Base-by-base conservation (phyloP, 2,329 filamentous ascomycete genomes). In the Nothomitra cinnamomea region DNA sequence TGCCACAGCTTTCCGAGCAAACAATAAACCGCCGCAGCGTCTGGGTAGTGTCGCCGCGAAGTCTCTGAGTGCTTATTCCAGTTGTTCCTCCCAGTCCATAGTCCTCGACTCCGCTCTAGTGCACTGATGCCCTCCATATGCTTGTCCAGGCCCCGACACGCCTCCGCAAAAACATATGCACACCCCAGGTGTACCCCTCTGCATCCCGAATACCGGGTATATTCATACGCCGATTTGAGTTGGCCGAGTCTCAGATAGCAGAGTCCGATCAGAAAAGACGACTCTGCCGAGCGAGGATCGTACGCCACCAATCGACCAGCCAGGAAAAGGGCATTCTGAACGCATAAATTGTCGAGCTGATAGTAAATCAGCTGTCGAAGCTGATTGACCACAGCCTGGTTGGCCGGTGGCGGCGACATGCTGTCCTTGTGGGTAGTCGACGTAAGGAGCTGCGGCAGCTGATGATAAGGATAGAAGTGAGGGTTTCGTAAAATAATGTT, bases 271-370 rank as follows among this genome's bases (percentile, higher is more conserved):
- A 98, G 78, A 65, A 94, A 89, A 47, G 80, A 75, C 28, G 87
- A 82, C 67, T 98, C 92, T 55, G 78, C 75, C 19, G 82, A 85
- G 61, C 85, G 81, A 22, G 84, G 79, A 61, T 96, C 90, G 61
- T 90, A 85, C 51, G 87, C 89, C 57, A 81, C 77, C 19, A 95
- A 78, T 58, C 92, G 81, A 63, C 90, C 87, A 56, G 92, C 85
- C 57, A 95, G 87, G 70, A 98, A 98, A 42, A 95, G 80, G 54
- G 92, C 92, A 65, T 94, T 96, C 54, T 89, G 82, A 64, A 85
- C 76, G 38, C 89, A 80, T 63, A 88, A 83, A 65, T 95, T 94
- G 72, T 98, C 92, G 66, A 98, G 80, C 64, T 82, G 76, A 65
- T 84, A 83, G 69, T 80, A 81, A 57, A 84, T 76, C 50, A 82